These are phyloP conservation scores for Epichloe sp. DNA, from an alignment of 2,329 filamentous ascomycete species.

Conservation along the genomic window DNA sequence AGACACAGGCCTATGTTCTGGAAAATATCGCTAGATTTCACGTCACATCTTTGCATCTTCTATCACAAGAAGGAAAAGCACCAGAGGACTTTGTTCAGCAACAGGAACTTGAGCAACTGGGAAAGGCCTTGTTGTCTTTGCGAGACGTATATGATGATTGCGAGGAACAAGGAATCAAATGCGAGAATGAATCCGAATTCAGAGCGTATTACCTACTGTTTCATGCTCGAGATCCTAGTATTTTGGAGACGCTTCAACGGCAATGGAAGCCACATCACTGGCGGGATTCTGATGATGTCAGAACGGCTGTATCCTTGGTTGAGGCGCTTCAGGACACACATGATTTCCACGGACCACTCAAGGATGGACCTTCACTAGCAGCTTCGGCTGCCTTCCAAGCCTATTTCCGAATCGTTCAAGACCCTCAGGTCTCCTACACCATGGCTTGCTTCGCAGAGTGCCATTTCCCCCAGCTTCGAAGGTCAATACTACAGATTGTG, in stretches of 20 bases:
- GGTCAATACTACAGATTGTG: conserved; percentile 42
- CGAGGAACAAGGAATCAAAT: conserved; percentile 40
- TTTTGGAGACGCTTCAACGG: conserved; percentile 38
- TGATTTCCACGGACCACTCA: conserved; percentile 43
- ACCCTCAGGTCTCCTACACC: conserved; percentile 47
- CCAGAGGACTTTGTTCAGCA: conserved; percentile 51
- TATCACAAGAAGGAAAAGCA: conserved; percentile 42
- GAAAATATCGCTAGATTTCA: conserved; percentile 57
- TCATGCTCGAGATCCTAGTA: conserved; percentile 44
- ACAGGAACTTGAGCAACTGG: conserved; percentile 55
- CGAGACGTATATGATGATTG: conserved; percentile 56
- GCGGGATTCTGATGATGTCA: conserved; percentile 42
- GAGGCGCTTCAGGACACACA: conserved; percentile 46
- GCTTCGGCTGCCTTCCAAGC: conserved; percentile 36
- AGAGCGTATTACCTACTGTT: conserved; percentile 52
- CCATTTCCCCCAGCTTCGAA: conserved; percentile 49
- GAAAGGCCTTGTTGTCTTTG: conserved; percentile 51
- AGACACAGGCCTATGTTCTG: conserved; percentile 47
- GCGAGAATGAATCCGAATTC: conserved; percentile 53
- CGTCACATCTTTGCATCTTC: conserved; percentile 49
- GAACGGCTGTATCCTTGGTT: conserved; percentile 46
- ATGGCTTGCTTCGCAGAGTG: conserved; percentile 59
- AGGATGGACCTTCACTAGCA: conserved; percentile 33
- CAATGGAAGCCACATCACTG: conserved; percentile 44
- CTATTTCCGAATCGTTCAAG: conserved; percentile 48